These are phyloP conservation scores for Suhomyces yuchorum DNA, from an alignment of 1,139 yeast species.

Conservation along the genomic window DNA sequence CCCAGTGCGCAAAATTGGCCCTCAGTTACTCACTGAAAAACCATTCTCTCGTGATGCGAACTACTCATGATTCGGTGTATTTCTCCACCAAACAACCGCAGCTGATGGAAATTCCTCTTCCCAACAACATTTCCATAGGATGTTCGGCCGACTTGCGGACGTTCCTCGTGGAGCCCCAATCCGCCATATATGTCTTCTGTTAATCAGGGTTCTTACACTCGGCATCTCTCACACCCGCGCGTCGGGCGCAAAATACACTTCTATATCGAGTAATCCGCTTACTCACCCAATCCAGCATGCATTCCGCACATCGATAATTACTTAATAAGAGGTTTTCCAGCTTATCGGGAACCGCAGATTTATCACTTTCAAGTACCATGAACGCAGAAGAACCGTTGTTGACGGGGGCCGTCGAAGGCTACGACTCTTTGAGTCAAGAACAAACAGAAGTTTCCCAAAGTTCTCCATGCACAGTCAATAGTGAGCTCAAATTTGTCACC, in stretches of 20 bases:
- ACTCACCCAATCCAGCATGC: not conserved
- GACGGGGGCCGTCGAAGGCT: conserved; percentile 27
- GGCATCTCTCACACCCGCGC: conserved; percentile 4
- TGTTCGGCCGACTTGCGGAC: conserved; percentile 4
- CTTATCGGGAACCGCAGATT: not conserved
- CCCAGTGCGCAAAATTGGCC: not conserved
- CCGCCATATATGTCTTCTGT: conserved; percentile 9
- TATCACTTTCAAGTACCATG: conserved; percentile 19
- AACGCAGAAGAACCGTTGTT: conserved; percentile 37
- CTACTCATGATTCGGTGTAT: conserved; percentile 8
- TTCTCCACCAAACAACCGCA: conserved; percentile 13
- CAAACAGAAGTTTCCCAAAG: not conserved
- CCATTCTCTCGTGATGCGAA: conserved; percentile 6
- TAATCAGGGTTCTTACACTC: not conserved
- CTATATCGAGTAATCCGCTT: conserved; percentile 6
- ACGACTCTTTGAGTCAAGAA: not conserved
- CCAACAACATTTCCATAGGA: conserved; percentile 7
- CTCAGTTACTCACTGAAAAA: conserved; percentile 3
- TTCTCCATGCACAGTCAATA: conserved; percentile 10
- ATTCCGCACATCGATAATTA: not conserved
- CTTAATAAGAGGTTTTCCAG: conserved; percentile 1
- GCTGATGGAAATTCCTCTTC: conserved; percentile 20
- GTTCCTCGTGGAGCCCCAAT: conserved; percentile 2
- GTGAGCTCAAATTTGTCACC: conserved; percentile 33
- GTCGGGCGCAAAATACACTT: not conserved